A percentile compares a stretch with the other conserved stretches of the same genome.
Evolutionary conservation across 768 basidiomycete genomes (phyloP).

Genomic region (Kwoniella europaea): DNA sequence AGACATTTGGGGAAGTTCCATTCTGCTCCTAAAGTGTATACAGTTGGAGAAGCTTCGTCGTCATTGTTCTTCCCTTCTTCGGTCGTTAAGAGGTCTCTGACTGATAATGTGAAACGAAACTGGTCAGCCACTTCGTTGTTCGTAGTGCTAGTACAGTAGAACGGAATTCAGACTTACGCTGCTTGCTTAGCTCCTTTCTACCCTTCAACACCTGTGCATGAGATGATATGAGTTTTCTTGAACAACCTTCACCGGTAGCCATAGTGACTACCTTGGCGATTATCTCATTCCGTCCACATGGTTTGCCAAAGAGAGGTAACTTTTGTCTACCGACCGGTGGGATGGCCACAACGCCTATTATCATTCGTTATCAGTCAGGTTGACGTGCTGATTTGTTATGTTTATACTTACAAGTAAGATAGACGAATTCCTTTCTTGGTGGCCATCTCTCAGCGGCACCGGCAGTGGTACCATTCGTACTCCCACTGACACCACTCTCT

Average conservation of each 20-base stretch:
- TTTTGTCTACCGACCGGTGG: conserved; percentile 54
- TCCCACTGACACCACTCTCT: conserved; percentile 1
- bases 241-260: conserved; percentile 46
- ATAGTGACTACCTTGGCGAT: conserved; percentile 55
- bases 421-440: conserved; percentile 19
- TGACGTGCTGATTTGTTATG: no score
- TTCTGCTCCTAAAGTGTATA: conserved; percentile 15
- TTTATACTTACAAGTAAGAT: conserved; percentile 13
- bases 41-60: conserved; percentile 9
- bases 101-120: conserved; percentile 1
- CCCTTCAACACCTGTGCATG: conserved; percentile 58
- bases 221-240: conserved; percentile 58
- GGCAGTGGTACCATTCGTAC: background rate
- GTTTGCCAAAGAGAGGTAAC: conserved; percentile 53
- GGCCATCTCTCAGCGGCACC: conserved; percentile 15
- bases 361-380: background rate
- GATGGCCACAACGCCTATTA: conserved; percentile 24
- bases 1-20: conserved; percentile 20
- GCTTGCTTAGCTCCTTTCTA: conserved; percentile 34
- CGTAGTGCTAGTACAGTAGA: background rate
- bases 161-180: conserved; percentile 10
- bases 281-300: conserved; percentile 58
- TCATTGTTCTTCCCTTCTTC: conserved; percentile 21
- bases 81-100: conserved; percentile 21
- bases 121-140: no score